Base-by-base conservation (phyloP, 2,329 filamentous ascomycete genomes). In the Fusarium phyllophilum region DNA sequence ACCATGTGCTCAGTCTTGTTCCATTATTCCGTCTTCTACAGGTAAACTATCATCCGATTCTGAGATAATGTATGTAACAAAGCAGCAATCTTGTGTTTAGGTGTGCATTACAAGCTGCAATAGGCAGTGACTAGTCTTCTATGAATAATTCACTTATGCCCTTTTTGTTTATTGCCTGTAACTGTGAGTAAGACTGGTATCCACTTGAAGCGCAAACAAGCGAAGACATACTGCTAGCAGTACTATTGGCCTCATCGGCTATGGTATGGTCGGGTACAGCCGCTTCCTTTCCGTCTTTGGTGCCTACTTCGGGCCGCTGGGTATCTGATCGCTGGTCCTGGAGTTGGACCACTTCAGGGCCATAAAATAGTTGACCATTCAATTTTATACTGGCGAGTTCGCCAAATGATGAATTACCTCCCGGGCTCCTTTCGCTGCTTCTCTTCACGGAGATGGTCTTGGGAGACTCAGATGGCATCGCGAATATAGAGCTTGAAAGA, bases 171-270 rank as follows among this genome's bases (percentile, higher is more conserved):
- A 15, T 41, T 1, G 22, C 14, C n/a, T 44, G 10, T 2, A 17
- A 11, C 17, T 10, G 14, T 11, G n/a, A 2, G 14, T 11, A 17
- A 44, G 15, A 24, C 6, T 24, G 15, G 15, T 12, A 18, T 12
- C 3, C 9, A 2, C n/a, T 12, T 8, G 1, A 24, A 44, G 10
- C 15, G 4, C 15, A 18, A 5, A 44, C 1, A 18, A 15, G 1
- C 8, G 6, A 18, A 18, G 22, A n/a, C 15, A 44, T 44, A 44
- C 41, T 15, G 0, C 9, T 11, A 12, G 8, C n/a, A 11, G n/a
- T 24, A 10, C n/a, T 24, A 44, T 24, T 11, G 9, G 2, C n/a
- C 9, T 17, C 15, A 9, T n/a, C 3, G 14, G 15, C 9, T 6
- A 24, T 3, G 17, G 11, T 44, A 17, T 11, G 41, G n/a, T 17